Conservation (phyloP, 2,329 filamentous ascomycete genomes). For the Alternaria tenuissima region DNA sequence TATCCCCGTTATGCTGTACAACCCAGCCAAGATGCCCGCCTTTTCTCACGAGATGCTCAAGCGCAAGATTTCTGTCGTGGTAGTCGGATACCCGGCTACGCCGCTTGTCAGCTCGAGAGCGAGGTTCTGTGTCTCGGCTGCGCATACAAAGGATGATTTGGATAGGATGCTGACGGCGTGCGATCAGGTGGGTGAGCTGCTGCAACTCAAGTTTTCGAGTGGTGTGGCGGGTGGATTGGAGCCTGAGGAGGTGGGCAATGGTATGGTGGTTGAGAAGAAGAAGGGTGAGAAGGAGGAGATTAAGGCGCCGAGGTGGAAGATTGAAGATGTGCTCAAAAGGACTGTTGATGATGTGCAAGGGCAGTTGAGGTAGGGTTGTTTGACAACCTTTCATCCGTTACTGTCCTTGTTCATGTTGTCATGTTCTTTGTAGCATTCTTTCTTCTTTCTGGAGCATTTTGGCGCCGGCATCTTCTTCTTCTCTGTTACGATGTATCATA, state of each 20-base stretch:
- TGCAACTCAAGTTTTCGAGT: constrained; percentile 97
- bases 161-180: constrained; percentile 89
- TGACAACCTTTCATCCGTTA: background rate
- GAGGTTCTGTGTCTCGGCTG: constrained; percentile 93
- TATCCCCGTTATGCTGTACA: constrained; percentile 91
- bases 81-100: constrained; percentile 96
- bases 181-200: constrained; percentile 87
- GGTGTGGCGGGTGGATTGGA: constrained; percentile 89
- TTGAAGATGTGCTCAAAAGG: constrained; percentile 76
- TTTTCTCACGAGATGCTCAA: constrained; percentile 99
- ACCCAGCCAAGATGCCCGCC: constrained; percentile 98
- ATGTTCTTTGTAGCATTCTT: background rate
- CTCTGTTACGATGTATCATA: constrained; percentile 1
- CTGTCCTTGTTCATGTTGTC: background rate
- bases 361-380: constrained; percentile 66
- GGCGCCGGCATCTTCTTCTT: background rate
- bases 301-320: constrained; percentile 77
- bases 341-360: constrained; percentile 80
- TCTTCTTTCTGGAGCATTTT: background rate
- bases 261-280: constrained; percentile 59
- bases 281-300: constrained; percentile 59
- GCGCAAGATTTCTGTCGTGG: constrained; percentile 96
- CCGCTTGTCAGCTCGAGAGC: constrained; percentile 93
- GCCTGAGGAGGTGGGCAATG: constrained; percentile 70
- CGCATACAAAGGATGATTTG: constrained; percentile 98